Conservation (phyloP, 208 protist species). For the Trypanosoma cruzi region DNA sequence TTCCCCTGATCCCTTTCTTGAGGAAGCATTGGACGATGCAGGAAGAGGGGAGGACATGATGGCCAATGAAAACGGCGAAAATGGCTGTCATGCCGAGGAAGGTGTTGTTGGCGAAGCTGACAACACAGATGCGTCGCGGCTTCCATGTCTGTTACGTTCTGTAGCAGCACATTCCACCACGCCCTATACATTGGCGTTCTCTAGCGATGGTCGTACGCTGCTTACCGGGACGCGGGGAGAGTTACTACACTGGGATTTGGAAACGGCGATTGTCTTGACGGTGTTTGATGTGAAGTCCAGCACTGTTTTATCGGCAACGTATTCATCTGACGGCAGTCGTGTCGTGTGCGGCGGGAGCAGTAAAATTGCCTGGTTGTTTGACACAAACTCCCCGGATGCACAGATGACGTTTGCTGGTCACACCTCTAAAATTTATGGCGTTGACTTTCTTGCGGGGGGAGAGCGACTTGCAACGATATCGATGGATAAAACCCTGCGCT, state of each 20-base stretch:
- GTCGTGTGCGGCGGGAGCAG: conserved; percentile 34
- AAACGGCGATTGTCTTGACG: conserved; percentile 21
- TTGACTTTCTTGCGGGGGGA: conserved; percentile 39
- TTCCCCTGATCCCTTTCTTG: conserved; percentile 47
- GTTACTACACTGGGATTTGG: conserved; percentile 35
- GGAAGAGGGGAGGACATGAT: neutral
- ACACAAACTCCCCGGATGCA: neutral
- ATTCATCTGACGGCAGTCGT: conserved; percentile 17
- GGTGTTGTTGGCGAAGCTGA: conserved; percentile 3
- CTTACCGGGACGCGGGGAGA: conserved; percentile 19
- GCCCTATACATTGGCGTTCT: conserved; percentile 14
- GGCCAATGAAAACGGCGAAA: neutral
- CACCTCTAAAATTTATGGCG: conserved; percentile 61
- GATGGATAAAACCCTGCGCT: conserved; percentile 59
- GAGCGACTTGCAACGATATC: conserved; percentile 40
- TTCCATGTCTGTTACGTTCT: conserved; percentile 18
- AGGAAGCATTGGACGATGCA: conserved; percentile 12
- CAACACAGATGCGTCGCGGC: conserved; percentile 7
- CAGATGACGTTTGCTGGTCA: conserved; percentile 39
- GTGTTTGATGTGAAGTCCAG: conserved; percentile 17
- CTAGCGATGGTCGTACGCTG: conserved; percentile 20
- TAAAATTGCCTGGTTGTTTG: conserved; percentile 25
- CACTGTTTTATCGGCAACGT: conserved; percentile 27
- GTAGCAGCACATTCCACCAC: conserved; percentile 10
- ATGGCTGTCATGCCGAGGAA: conserved; percentile 15